Conservation (phyloP, 139 green algal genomes). For the Volvox reticuliferus region DNA sequence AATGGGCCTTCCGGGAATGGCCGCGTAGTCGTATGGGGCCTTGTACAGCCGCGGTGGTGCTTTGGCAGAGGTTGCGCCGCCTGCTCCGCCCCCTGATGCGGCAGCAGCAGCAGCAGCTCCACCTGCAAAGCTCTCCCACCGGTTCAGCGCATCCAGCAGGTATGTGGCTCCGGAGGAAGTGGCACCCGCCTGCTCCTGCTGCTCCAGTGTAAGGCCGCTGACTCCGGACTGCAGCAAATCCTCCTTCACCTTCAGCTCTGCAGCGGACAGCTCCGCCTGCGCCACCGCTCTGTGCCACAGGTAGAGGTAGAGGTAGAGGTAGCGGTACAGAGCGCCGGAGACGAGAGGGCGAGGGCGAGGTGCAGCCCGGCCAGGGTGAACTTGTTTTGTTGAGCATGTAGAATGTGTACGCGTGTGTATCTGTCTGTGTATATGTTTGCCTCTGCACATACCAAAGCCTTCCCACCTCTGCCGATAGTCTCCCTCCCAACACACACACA, state of each 20-base stretch:
- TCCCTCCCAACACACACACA: too few species aligned
- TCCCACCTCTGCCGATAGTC: too few species aligned
- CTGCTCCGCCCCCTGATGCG: background rate
- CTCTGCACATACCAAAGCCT: too few species aligned
- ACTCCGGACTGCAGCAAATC: slow-evolving; percentile 29
- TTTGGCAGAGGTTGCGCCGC: background rate
- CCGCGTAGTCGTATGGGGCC: slow-evolving; percentile 31
- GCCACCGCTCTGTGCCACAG: slow-evolving; percentile 41
- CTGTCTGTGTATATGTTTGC: too few species aligned
- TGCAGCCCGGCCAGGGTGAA: too few species aligned
- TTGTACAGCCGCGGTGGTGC: slow-evolving; percentile 50
- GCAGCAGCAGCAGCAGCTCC: slow-evolving; percentile 38
- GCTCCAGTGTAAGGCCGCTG: slow-evolving; percentile 38
- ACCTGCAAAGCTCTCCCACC: slow-evolving; percentile 60
- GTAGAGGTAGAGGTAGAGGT: too few species aligned
- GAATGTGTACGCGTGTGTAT: too few species aligned
- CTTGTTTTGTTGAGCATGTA: too few species aligned
- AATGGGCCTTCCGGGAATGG: slow-evolving; percentile 81
- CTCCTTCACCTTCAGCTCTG: background rate
- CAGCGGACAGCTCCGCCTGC: slow-evolving; percentile 43
- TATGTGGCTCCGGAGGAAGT: slow-evolving; percentile 15
- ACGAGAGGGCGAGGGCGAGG: too few species aligned
- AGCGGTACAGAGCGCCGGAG: too few species aligned
- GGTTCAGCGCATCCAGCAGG: slow-evolving; percentile 73
- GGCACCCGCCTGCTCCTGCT: background rate